Percentiles rank a stretch among this genome's conserved stretches.
phyloP scores from a whole-genome alignment of 2,329 filamentous ascomycete genomes.

The Fusarium sp. region DNA sequence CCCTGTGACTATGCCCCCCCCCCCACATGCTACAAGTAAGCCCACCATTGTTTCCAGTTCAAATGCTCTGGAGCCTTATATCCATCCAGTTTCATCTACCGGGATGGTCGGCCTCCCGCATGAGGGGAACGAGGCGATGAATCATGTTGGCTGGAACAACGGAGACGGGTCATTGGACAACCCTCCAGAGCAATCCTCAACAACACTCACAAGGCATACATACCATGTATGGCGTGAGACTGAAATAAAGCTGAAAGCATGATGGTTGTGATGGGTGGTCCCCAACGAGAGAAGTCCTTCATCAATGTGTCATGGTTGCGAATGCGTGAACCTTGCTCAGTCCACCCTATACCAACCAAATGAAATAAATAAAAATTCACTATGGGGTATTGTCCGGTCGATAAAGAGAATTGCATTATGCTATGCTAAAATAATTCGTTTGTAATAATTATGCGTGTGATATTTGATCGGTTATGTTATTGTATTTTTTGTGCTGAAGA shows the following conservation, averaged over 20 bases:
- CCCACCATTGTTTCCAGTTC: no score
- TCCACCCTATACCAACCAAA: not conserved
- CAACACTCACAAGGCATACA: not conserved
- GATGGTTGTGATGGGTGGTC: not conserved
- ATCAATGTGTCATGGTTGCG: not conserved
- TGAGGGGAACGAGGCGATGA: not conserved
- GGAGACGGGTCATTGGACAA: not conserved
- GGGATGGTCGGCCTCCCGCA: conserved; percentile 18
- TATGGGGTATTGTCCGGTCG: not conserved
- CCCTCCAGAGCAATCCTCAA: not conserved
- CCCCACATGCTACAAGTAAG: no score
- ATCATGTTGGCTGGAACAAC: not conserved
- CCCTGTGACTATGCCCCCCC: no score
- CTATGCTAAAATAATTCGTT: not conserved
- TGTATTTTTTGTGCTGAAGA: not conserved
- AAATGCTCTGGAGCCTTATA: not conserved
- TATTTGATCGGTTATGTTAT: not conserved
- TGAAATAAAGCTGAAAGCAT: not conserved
- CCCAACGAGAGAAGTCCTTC: not conserved
- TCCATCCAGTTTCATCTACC: not conserved
- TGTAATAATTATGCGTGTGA: not conserved
- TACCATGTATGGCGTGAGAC: not conserved
- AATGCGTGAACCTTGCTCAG: not conserved
- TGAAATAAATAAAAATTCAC: not conserved
- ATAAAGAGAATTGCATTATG: not conserved